Evolutionary conservation across 148 eudicot genomes (phyloP).

Genomic region (Bassia scoparia): DNA sequence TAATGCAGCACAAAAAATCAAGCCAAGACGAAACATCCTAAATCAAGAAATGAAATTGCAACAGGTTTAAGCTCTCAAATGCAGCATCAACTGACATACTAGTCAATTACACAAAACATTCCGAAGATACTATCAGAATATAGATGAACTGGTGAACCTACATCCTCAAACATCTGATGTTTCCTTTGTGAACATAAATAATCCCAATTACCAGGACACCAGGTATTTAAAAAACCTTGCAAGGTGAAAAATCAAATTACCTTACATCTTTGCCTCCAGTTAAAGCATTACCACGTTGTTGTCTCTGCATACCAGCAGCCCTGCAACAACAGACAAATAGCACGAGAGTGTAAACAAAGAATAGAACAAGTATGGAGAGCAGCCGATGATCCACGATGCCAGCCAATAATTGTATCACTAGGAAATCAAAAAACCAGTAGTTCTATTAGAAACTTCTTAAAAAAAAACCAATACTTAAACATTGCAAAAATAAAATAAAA

Average conservation of each 20-base stretch:
- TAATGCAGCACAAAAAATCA: neutral
- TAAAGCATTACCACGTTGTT: slow-evolving; percentile 27
- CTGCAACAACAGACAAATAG: slow-evolving; percentile 47
- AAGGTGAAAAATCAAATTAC: slow-evolving; percentile 11
- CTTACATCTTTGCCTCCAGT: slow-evolving; percentile 17
- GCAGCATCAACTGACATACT: no score
- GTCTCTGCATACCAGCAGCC: slow-evolving; percentile 37
- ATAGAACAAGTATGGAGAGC: slow-evolving; percentile 1
- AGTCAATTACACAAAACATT: no score
- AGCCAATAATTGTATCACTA: slow-evolving; percentile 4
- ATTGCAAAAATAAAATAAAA: slow-evolving; percentile 6
- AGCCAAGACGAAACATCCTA: neutral
- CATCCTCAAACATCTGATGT: neutral
- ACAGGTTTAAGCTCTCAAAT: neutral
- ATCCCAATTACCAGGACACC: no score
- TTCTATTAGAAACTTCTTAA: slow-evolving; percentile 6
- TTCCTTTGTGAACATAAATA: no score
- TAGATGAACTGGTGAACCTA: no score
- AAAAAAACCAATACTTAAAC: slow-evolving; percentile 31
- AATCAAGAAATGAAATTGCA: neutral
- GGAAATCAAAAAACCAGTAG: slow-evolving; percentile 5
- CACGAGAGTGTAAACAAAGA: slow-evolving; percentile 22
- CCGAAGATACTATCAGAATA: neutral
- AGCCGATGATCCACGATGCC: slow-evolving; percentile 25
- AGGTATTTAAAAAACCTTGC: neutral